Conservation (phyloP, 768 basidiomycete species). For the Boletus subparvulus region DNA sequence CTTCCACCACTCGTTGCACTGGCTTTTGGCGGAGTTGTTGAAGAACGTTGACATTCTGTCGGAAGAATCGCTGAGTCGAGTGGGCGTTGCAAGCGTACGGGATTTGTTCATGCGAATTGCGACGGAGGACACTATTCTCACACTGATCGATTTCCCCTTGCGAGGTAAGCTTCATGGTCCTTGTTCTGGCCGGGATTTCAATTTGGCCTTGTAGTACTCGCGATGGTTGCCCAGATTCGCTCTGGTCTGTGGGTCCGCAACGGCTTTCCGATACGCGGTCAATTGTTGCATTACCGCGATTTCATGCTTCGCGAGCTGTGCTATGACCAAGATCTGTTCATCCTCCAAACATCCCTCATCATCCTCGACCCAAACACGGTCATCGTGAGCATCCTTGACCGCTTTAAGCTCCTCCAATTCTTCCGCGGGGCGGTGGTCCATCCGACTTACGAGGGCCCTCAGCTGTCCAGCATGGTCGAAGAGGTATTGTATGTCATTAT, state of each 20-base stretch:
- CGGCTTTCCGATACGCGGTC: constrained; percentile 92
- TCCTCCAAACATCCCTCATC: constrained; percentile 83
- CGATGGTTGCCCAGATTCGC: constrained; percentile 93
- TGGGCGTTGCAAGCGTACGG: constrained; percentile 54
- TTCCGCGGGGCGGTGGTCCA: constrained; percentile 65
- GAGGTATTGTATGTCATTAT: constrained; percentile 88
- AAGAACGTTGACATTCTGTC: constrained; percentile 75
- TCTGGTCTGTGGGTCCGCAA: constrained; percentile 98
- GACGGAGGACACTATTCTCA: constrained; percentile 67
- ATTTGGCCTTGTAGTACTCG: constrained; percentile 53
- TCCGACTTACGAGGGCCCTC: constrained; percentile 62
- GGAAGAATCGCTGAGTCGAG: constrained; percentile 49
- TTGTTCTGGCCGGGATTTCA: constrained; percentile 1
- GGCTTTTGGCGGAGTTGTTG: constrained; percentile 85
- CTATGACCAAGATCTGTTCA: constrained; percentile 93
- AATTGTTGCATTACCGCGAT: constrained; percentile 93
- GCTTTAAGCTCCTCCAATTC: constrained; percentile 79
- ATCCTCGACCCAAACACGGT: constrained; percentile 76
- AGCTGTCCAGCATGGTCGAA: constrained; percentile 84
- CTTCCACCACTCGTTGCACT: constrained; percentile 91
- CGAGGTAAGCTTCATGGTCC: constrained; percentile 56
- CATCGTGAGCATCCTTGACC: constrained; percentile 84
- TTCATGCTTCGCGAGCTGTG: constrained; percentile 94
- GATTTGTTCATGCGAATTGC: constrained; percentile 62
- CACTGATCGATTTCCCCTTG: constrained; percentile 84